Conservation (phyloP, 1,284 basidiomycete species). For the Malassezia brasiliensis region DNA sequence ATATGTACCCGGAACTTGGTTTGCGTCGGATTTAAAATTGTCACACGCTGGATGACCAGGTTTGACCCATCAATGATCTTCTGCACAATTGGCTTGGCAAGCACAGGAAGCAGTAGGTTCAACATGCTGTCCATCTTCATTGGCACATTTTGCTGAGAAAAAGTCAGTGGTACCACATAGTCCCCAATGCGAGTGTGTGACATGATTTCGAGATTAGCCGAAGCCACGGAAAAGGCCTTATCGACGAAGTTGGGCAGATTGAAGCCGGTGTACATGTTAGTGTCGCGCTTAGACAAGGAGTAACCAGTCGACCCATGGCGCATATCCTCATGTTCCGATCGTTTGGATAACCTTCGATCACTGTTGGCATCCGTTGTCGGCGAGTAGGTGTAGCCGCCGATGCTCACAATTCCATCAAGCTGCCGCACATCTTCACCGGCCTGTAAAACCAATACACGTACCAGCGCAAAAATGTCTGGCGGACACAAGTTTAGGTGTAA, state of each 20-base stretch:
- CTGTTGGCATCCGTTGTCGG: conserved; percentile 1
- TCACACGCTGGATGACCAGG: conserved; percentile 48
- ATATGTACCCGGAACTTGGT: conserved; percentile 58
- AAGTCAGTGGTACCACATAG: conserved; percentile 59
- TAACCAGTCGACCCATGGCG: neutral
- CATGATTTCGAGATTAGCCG: conserved; percentile 58
- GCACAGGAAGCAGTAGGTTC: conserved; percentile 60
- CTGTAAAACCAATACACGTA: conserved; percentile 59
- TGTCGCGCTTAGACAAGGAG: conserved; percentile 34
- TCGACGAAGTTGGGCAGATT: conserved; percentile 60
- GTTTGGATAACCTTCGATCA: conserved; percentile 9
- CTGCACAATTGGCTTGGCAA: conserved; percentile 69
- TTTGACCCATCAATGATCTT: conserved; percentile 59
- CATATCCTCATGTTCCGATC: neutral
- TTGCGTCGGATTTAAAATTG: conserved; percentile 49
- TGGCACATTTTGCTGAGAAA: conserved; percentile 57
- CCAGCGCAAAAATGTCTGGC: conserved; percentile 61
- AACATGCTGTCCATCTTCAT: conserved; percentile 59
- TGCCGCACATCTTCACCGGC: conserved; percentile 58
- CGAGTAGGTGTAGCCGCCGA: conserved; percentile 58
- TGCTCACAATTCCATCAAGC: conserved; percentile 60
- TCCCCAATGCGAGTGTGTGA: conserved; percentile 59
- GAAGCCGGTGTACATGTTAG: conserved; percentile 54
- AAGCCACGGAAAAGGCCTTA: conserved; percentile 59
- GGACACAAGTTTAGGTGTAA: conserved; percentile 65